Percentiles rank a stretch among this genome's conserved stretches.
Evolutionary conservation across 1,284 basidiomycete genomes (phyloP).

Genomic region (Ganoderma leucocontextum): DNA sequence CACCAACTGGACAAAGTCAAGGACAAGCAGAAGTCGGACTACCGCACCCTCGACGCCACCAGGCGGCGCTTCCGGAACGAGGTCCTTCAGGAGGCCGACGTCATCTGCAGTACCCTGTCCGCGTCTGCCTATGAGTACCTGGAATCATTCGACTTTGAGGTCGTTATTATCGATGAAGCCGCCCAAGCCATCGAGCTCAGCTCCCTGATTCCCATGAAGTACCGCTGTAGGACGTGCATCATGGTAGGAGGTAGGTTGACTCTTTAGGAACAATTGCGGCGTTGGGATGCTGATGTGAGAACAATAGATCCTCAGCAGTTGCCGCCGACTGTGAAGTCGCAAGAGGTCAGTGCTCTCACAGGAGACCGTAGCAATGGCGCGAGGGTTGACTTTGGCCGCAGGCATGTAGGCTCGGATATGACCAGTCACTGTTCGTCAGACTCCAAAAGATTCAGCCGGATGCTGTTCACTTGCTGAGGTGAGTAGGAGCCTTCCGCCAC

Average conservation of each 20-base stretch:
- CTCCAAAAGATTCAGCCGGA: constrained; percentile 83
- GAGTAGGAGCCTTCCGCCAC: constrained; percentile 30
- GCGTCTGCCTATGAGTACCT: constrained; percentile 93
- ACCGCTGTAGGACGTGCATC: constrained; percentile 85
- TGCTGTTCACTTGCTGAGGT: constrained; percentile 92
- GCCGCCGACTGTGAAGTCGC: constrained; percentile 95
- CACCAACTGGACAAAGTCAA: constrained; percentile 80
- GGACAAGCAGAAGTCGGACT: constrained; percentile 82
- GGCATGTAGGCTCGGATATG: constrained; percentile 85
- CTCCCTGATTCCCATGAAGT: constrained; percentile 96
- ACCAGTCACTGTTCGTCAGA: constrained; percentile 94
- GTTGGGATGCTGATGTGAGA: not conserved
- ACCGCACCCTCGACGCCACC: constrained; percentile 80
- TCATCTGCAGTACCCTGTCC: constrained; percentile 94
- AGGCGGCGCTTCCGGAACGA: constrained; percentile 78
- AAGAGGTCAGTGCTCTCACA: constrained; percentile 57
- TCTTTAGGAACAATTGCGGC: constrained; percentile 3
- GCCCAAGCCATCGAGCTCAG: constrained; percentile 97
- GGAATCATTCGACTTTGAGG: constrained; percentile 89
- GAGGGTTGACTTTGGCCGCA: constrained; percentile 37
- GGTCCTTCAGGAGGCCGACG: constrained; percentile 88
- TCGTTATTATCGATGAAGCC: constrained; percentile 98
- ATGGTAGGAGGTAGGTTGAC: constrained; percentile 86
- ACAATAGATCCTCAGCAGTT: constrained; percentile 91
- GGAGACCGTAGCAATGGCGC: not conserved